A percentile compares a stretch with the other conserved stretches of the same genome.
Conservation (phyloP, 257 asterid genomes). For the Scutellaria baicalensis region DNA sequence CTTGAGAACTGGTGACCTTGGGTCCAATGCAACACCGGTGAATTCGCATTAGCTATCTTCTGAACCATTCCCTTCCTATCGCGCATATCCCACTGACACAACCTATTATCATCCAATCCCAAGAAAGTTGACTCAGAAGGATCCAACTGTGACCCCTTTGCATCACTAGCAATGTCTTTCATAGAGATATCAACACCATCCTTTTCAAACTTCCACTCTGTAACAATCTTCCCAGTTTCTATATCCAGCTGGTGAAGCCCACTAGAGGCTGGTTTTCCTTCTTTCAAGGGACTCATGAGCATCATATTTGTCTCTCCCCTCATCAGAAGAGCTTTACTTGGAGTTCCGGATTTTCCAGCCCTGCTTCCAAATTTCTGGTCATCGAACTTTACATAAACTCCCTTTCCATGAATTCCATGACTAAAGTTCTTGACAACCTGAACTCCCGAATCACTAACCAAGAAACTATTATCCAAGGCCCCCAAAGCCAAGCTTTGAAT, state of each 20-base stretch:
- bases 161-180: conserved; percentile 80
- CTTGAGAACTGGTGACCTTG: conserved; percentile 95
- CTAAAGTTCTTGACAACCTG: conserved; percentile 96
- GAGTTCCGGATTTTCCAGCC: conserved; percentile 40
- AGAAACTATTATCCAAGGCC: conserved; percentile 90
- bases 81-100: conserved; percentile 99
- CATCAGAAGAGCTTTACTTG: conserved; percentile 84
- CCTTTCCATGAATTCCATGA: conserved; percentile 98
- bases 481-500: conserved; percentile 96
- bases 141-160: conserved; percentile 94
- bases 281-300: conserved; percentile 85
- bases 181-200: conserved; percentile 81
- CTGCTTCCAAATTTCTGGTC: conserved; percentile 40
- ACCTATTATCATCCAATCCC: conserved; percentile 78
- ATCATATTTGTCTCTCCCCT: conserved; percentile 96
- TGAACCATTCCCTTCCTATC: conserved; percentile 88
- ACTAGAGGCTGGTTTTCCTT: conserved; percentile 56
- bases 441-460: conserved; percentile 86
- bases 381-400: conserved; percentile 74
- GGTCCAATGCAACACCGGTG: conserved; percentile 87
- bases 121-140: conserved; percentile 94
- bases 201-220: conserved; percentile 92
- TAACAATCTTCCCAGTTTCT: conserved; percentile 89
- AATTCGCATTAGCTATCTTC: conserved; percentile 45
- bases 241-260: conserved; percentile 93